Base-by-base conservation (phyloP, 2,329 filamentous ascomycete genomes). In the Penicillium sp. region DNA sequence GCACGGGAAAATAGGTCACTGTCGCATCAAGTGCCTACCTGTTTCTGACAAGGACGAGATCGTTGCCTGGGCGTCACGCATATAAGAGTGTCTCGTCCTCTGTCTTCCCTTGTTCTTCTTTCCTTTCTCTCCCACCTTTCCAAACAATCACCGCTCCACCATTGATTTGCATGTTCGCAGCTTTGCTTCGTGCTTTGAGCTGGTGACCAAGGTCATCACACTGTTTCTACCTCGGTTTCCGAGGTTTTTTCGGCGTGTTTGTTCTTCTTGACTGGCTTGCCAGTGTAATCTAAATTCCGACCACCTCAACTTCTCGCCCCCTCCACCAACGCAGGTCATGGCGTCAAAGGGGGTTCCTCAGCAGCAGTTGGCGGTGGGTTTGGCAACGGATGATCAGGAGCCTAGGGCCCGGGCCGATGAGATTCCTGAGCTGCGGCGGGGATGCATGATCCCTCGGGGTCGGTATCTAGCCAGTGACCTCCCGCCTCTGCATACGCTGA, bases 401-500 rank as follows among this genome's bases (percentile, higher is more conserved):
- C 47, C 41, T 43, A 19, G 53, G 9, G 55, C 60, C 7, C 21
- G 41, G 33, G 52, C 52, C n/a, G 36, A 50, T 21, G 61, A 63
- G 5, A 58, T 64, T 33, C 69, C 69, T 2, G 69, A 72, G 44
- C 27, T 68, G 3, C 38, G 62, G 9, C 59, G 60, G 31, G 64
- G 55, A 55, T 29, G 13, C 19, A 11, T 7, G 33, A 23, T 50
- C 36, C n/a, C 19, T n/a, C 16, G 9, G 40, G 34, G 40, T 38
- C 52, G 56, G 45, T 58, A 65, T 31, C 50, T 71, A 5, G 68
- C 62, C 7, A 40, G 53, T 31, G 27, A 59, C 16, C 57, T 69
- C 10, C 68, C 71, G 0, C 71, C 70, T 3, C 50, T 72, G 55
- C 43, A 65, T 51, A 62, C 53, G 8, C 58, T 73, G 27, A 54